Percentiles rank a stretch among this genome's conserved stretches.
Conservation (phyloP, 176 grass and related monocot species). For the Thinopyrum elongatum region DNA sequence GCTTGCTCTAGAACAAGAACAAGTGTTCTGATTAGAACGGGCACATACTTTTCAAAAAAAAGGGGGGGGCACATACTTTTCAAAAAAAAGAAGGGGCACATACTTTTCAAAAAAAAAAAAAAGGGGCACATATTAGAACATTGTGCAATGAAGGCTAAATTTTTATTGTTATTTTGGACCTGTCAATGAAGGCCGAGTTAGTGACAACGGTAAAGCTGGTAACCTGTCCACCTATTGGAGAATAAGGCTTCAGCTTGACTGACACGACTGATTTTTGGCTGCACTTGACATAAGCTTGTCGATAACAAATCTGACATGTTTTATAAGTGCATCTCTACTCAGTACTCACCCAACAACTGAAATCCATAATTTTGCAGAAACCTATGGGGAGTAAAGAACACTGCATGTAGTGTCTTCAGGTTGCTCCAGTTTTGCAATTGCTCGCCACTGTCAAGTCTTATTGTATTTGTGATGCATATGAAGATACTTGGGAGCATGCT, state of each 20-base stretch:
- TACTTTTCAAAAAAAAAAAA: neutral
- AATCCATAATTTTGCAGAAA: neutral
- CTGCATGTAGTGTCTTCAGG: neutral
- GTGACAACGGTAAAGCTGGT: neutral
- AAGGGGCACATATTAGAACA: neutral
- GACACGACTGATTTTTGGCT: neutral
- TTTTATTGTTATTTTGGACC: neutral
- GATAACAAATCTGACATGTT: neutral
- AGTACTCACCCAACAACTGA: neutral
- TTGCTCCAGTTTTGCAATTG: neutral
- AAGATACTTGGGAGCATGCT: neutral
- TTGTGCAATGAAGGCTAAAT: neutral
- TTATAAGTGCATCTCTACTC: neutral
- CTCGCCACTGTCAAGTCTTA: neutral
- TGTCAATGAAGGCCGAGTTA: neutral
- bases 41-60: neutral
- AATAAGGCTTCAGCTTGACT: neutral
- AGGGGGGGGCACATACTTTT: neutral
- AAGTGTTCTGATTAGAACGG: neutral
- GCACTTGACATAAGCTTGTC: neutral
- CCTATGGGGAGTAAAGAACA: neutral
- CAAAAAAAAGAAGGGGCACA: neutral
- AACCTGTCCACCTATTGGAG: neutral
- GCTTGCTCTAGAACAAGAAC: slow-evolving; percentile 36
- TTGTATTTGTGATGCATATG: neutral